These are phyloP conservation scores for Syzygium jambos DNA, from an alignment of 345 rosid genomes.

Conservation along the genomic window DNA sequence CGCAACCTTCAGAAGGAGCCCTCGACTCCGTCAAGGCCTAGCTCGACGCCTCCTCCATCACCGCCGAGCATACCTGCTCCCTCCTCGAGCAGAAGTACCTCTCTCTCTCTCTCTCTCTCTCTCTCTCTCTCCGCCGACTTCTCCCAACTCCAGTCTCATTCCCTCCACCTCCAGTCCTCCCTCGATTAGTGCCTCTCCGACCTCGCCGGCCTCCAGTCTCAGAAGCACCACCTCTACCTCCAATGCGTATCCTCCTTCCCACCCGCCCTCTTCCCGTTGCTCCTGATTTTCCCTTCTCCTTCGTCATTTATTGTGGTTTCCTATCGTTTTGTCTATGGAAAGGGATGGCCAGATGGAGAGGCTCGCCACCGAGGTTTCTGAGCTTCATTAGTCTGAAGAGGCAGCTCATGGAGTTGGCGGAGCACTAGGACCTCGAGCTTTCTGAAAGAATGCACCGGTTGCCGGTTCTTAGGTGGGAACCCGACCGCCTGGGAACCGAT, in stretches of 20 bases:
- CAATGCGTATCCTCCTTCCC: slow-evolving; percentile 31
- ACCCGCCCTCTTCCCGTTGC: background rate
- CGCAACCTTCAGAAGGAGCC: slow-evolving; percentile 38
- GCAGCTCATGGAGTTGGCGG: slow-evolving; percentile 74
- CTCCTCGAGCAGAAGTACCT: slow-evolving; percentile 94
- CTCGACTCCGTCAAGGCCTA: slow-evolving; percentile 66
- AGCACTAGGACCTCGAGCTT: slow-evolving; percentile 67
- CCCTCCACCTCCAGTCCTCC: slow-evolving; percentile 59
- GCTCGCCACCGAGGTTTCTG: slow-evolving; percentile 52
- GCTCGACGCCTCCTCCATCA: slow-evolving; percentile 77
- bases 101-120: slow-evolving; percentile 45
- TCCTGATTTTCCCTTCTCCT: background rate
- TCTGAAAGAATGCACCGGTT: slow-evolving; percentile 53
- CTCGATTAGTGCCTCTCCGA: slow-evolving; percentile 50
- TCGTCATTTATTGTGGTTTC: background rate
- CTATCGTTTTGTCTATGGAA: slow-evolving; percentile 20
- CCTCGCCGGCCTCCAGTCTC: slow-evolving; percentile 61
- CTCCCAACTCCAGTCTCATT: slow-evolving; percentile 52
- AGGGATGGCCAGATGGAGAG: slow-evolving; percentile 85
- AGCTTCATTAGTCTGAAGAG: slow-evolving; percentile 74
- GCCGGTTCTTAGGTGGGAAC: too few relatives aligned
- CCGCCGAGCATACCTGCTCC: slow-evolving; percentile 97
- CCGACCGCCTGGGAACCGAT: too few relatives aligned
- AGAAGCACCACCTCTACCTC: slow-evolving; percentile 78
- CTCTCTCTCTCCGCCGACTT: slow-evolving; percentile 40